Base-by-base conservation (phyloP, 495 filamentous ascomycete species). In the Neurospora sp. region DNA sequence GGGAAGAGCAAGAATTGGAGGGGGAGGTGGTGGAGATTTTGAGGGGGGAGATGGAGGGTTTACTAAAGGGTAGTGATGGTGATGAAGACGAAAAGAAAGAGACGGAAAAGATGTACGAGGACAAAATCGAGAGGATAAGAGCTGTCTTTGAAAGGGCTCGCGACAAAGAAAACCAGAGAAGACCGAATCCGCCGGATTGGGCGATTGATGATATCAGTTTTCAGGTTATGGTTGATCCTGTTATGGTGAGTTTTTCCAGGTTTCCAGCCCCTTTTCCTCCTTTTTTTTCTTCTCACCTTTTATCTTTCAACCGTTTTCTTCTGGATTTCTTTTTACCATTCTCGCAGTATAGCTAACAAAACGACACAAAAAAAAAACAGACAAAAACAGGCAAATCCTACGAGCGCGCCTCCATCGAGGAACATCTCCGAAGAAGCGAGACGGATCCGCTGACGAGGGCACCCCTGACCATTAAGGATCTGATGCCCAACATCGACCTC, bases 121-220 rank as follows among this genome's bases (percentile, higher is more conserved):
- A 73, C 12, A 71, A 61, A 59, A 41, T 40, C 8, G 42, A 35
- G 40, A 12, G 68, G 40, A 38, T 20, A 59, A 59, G 31, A 42
- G 71, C 45, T 3, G 84, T 88, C 4, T 94, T 93, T 78, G 91
- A 91, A 59, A 81, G 85, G 42, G 87, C 90, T 2, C 83, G 83
- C 4, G n/a, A 70, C 0, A 72, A 71, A 0, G 75, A 87, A 70
- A 85, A 89, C 71, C 80, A 84, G 76, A 85, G 85, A 76, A 84
- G 92, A 2, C 10, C 12, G 71, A 83, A 91, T 74, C 92, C 97
- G 3, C 94, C 96, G 0, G 95, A 97, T 74, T 93, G 93, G 84
- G 84, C 92, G 0, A 86, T 99, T 59, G 96, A 98, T 78, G 91
- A 90, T 31, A 98, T 99, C 70, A 93, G 91, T 1, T 98, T 98